Base-by-base conservation (phyloP, 495 filamentous ascomycete species). In the Lindgomyces ingoldianus region DNA sequence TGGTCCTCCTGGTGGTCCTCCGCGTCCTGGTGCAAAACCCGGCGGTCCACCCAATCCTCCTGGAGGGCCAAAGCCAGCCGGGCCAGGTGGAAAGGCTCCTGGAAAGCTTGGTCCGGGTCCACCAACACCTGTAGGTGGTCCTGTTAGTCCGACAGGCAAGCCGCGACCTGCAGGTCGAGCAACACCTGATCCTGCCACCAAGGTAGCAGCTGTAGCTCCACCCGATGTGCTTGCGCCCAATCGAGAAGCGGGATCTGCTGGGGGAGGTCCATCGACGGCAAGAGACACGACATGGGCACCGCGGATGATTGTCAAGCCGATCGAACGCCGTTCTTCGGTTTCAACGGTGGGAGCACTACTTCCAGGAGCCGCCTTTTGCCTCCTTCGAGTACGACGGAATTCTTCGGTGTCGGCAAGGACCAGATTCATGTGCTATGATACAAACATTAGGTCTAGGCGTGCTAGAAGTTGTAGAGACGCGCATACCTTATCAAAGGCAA, bases 401-500 rank as follows among this genome's bases (percentile, higher is more conserved):
- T 99, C 94, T 84, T 99, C 94, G 73, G 95, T 97, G 73, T 99
- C 94, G 74, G 93, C 95, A 49, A 99, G 87, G 62, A 99, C 94
- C 63, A 99, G 86, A 77, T 99, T 99, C 95, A 98, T 97, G 76
- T 98, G 94, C 91, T 97, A 64, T 77, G 62, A 18, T 3, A 45
- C 22, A 48, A 6, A 33, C 8, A 36, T 58, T 57, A 52, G 57
- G 46, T 11, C 10, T 44, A 22, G 41, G 9, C 45, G 11, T n/a
- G 14, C 3, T 58, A 50, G 4, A 12, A n/a, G 3, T 8, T 16
- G 4, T 16, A 10, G 24, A 57, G 21, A 2, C 16, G 9, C n/a
- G 16, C 74, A 42, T 77, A 95, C 93, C 87, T 96, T 96, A 77
- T 98, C 93, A 72, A 96, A 98, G 52, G 93, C 93, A 58, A 98